Evolutionary conservation across 805 yeast species (phyloP).

Genomic region (Ogataea thermomethanolica): DNA sequence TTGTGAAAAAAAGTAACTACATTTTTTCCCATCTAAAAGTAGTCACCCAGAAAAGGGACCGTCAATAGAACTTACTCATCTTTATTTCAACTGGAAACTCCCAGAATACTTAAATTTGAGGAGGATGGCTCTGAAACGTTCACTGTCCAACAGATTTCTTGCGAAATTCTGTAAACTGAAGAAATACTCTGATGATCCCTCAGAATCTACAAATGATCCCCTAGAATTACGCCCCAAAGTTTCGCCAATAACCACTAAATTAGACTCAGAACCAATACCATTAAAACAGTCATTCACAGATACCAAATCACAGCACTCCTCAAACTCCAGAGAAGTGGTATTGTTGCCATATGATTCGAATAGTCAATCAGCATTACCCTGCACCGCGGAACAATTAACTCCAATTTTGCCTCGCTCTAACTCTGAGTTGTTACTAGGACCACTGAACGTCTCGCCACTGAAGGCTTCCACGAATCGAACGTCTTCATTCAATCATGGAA

Average conservation of each 20-base stretch:
- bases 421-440: constrained; percentile 6
- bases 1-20: constrained; percentile 1
- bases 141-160: constrained; percentile 9
- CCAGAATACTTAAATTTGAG: background rate
- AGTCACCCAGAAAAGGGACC: too few species aligned
- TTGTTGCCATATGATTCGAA: constrained; percentile 28
- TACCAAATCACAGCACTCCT: background rate
- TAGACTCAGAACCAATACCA: background rate
- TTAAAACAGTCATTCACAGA: background rate
- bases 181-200: constrained; percentile 3
- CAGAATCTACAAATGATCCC: background rate
- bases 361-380: constrained; percentile 28
- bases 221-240: constrained; percentile 1
- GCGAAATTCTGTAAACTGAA: constrained; percentile 11
- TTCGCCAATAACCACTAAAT: background rate
- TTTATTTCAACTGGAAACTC: background rate
- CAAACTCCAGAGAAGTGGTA: constrained; percentile 15
- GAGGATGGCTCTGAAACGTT: constrained; percentile 10
- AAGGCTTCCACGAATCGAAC: constrained; percentile 4
- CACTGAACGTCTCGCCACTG: constrained; percentile 5
- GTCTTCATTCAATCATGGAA: constrained; percentile 10
- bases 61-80: background rate
- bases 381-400: constrained; percentile 27
- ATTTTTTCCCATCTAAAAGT: background rate
- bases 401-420: constrained; percentile 23